A percentile compares a stretch with the other conserved stretches of the same genome.
Evolutionary conservation across 768 basidiomycete species (phyloP).

Genomic region (Hortiboletus flavorubellus): DNA sequence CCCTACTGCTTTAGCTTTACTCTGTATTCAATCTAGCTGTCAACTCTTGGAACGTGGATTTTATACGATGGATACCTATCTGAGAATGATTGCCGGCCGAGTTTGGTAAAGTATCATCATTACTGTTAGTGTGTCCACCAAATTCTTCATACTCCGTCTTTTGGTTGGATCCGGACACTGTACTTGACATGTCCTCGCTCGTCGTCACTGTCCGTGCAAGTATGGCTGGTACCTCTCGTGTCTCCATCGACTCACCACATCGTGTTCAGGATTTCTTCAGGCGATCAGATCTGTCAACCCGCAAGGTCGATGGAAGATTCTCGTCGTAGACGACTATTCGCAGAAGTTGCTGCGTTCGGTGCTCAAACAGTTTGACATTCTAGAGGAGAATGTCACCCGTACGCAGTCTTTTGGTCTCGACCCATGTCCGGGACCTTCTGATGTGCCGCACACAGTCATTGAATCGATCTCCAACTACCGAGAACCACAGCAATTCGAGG

Average conservation of each 20-base stretch:
- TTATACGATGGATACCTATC: background rate
- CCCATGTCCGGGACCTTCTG: constrained; percentile 1
- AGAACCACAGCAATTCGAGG: constrained; percentile 85
- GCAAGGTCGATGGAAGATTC: constrained; percentile 91
- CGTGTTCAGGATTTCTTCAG: constrained; percentile 71
- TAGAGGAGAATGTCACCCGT: constrained; percentile 97
- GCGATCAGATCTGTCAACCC: constrained; percentile 86
- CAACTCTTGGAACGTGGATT: background rate
- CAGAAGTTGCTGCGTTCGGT: constrained; percentile 81
- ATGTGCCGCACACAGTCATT: constrained; percentile 57
- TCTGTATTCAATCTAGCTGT: constrained; percentile 6
- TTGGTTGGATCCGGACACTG: background rate
- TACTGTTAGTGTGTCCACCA: background rate
- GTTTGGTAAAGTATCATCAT: background rate
- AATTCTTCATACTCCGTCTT: background rate
- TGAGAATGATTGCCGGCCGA: constrained; percentile 10
- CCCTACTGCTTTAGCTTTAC: constrained; percentile 4
- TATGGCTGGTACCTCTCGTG: constrained; percentile 26
- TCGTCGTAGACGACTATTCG: constrained; percentile 93
- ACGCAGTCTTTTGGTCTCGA: constrained; percentile 33
- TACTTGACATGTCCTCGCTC: constrained; percentile 40
- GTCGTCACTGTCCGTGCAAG: constrained; percentile 44
- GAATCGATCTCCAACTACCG: constrained; percentile 85
- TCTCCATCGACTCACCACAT: background rate
- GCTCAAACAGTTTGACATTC: constrained; percentile 88